Evolutionary conservation across 139 green algal genomes (phyloP).

Genomic region (Chlorella sp.): DNA sequence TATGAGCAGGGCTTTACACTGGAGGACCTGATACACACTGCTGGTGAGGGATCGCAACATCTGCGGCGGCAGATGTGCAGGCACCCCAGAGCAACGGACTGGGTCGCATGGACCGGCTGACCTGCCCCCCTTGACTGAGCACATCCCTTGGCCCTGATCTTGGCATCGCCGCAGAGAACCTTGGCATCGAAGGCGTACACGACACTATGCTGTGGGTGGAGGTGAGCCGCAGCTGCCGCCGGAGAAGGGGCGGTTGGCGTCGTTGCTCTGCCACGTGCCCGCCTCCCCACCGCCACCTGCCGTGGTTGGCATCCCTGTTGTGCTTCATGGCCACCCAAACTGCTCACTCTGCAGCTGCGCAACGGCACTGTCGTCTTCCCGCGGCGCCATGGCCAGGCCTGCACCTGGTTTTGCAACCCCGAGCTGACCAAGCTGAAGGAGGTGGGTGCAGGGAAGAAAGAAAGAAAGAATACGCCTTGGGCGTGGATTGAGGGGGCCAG

Average conservation of each 20-base stretch:
- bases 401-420: conserved; percentile 3
- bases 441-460: not conserved
- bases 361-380: not conserved
- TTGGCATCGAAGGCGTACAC: not conserved
- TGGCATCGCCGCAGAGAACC: not conserved
- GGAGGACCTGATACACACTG: not conserved
- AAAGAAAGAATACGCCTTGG: no score
- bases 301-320: not conserved
- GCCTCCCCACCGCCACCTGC: not conserved
- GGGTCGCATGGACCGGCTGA: no score
- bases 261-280: not conserved
- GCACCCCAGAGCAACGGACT: no score
- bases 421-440: no score
- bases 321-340: not conserved
- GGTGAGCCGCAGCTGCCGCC: not conserved
- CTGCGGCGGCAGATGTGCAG: no score
- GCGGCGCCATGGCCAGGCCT: not conserved
- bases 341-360: not conserved
- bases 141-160: no score
- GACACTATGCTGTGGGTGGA: not conserved
- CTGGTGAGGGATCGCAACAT: no score
- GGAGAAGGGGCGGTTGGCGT: not conserved
- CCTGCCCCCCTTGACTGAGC: no score
- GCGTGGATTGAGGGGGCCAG: not conserved
- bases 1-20: no score